Base-by-base conservation (phyloP, 2,329 filamentous ascomycete species). In the Magnaporthiopsis incrustans region DNA sequence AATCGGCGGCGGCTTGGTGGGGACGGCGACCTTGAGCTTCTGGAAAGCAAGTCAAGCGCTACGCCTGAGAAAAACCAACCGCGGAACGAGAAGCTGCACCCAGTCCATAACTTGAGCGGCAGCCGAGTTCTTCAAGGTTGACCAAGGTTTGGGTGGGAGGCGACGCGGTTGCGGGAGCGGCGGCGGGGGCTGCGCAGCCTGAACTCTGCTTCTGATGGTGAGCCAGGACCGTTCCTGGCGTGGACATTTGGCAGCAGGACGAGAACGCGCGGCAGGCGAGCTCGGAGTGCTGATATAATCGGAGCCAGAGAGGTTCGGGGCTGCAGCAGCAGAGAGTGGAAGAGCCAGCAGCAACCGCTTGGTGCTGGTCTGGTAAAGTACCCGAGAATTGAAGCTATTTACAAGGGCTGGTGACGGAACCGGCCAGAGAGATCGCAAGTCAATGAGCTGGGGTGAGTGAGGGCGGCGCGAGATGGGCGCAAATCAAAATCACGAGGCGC, bases 31-130 rank as follows among this genome's bases (percentile, higher is more conserved):
- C 26, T 58, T 58, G 30, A 58, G 30, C 26, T 30, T 58, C 22
- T 58, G 57, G 8, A 58, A 32, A 27, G 25, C 44, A 57, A 38
- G 44, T 62, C 61, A 62, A 62, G 61, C 61, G 38, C 53, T 62
- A 62, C 44, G 61, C 61, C 53, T 62, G 61, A 32, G 53, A 32
- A 57, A 62, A 27, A 33, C 44, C 61, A 62, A 57, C 56, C 44
- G 44, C 61, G 53, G 53, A 57, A 53, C 61, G 30, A 62, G 61
- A 56, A 30, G 50, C 44, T 32, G 53, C 61, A 62, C 53, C 27
- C 61, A 57, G 61, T 62, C 61, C 61, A 62, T 62, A 62, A 62
- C 61, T 62, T 56, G 61, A 62, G 53, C 32, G 15, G 61, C 61
- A 62, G 44, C 61, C 30, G 61, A 53, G 60, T 33, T 15, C 27